Base-by-base conservation (phyloP, 1,284 basidiomycete genomes). In the Grifola frondosa region DNA sequence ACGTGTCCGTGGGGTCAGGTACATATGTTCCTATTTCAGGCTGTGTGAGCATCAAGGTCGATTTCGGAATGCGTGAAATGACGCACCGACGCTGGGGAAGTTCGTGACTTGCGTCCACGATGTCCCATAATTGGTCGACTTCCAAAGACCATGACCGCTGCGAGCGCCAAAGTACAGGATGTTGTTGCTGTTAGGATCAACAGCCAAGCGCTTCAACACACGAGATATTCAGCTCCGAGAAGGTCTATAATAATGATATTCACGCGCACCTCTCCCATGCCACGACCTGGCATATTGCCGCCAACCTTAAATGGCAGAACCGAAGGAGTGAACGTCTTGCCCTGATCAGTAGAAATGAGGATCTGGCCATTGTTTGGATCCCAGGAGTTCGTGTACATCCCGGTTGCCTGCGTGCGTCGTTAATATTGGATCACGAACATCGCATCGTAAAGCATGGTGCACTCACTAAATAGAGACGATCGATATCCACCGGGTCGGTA, bases 281-380 rank as follows among this genome's bases (percentile, higher is more conserved):
- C 81, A 57, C 80, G 77, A 35, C 80, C 81, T 17, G 80, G 81
- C 81, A 84, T 84, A 58, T 84, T 84, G 6, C 80, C 80, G 26
- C 77, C 75, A 22, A 81, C 71, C 48, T 85, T 84, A 70, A 84
- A 84, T 2, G 80, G 75, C 1, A 85, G 62, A 5, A 54, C 44
- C 2, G 74, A 74, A 4, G 69, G 52, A 0, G 70, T 75, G 60
- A 75, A 85, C 1, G 77, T 78, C 13, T 68, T 58, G 10, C 81
- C 81, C 45, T 73, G 69, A 54, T 85, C 74, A 6, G 68, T 71
- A 9, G 81, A 84, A 33, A 77, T 75, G n/a, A 84, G 62, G 32
- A 85, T 82, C 39, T 75, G 70, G 3, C 81, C 82, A 43, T 82
- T 80, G 54, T 77, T 81, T 3, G 81, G 80, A 52, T 83, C 81